Evolutionary conservation across 495 filamentous ascomycete genomes (phyloP).

Genomic region (Xylaria cubensis): DNA sequence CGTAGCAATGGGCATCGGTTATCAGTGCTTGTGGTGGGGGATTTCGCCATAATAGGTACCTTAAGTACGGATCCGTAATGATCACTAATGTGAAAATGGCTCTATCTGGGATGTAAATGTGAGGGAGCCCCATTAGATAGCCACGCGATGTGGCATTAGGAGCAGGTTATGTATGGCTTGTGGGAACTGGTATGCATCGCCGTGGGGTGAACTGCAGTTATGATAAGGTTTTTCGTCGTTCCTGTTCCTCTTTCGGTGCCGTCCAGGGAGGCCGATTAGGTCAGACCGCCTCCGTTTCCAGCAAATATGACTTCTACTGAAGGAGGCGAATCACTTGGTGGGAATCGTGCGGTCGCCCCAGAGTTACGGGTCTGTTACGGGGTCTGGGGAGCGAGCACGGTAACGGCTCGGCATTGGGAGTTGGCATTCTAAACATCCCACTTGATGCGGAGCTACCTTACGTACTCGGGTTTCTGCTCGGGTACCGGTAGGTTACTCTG

Average conservation of each 20-base stretch:
- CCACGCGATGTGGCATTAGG: slow-evolving; percentile 13
- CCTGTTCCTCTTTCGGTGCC: slow-evolving; percentile 1
- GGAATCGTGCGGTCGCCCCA: neutral
- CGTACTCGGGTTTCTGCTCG: neutral
- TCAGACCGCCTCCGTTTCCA: slow-evolving; percentile 22
- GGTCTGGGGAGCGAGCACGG: neutral
- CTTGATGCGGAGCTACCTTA: slow-evolving; percentile 13
- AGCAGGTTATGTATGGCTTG: neutral
- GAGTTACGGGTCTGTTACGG: neutral
- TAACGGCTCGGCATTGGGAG: slow-evolving; percentile 2
- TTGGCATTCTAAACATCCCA: neutral
- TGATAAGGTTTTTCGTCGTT: slow-evolving; percentile 15
- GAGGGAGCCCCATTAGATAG: slow-evolving; percentile 11
- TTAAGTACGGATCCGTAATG: slow-evolving; percentile 7
- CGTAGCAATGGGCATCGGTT: neutral
- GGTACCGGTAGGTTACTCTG: neutral
- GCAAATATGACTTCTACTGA: neutral
- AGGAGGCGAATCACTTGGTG: slow-evolving; percentile 1
- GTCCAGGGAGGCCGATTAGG: slow-evolving; percentile 9
- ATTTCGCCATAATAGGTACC: neutral
- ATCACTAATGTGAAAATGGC: slow-evolving; percentile 9
- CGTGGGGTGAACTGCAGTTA: slow-evolving; percentile 21
- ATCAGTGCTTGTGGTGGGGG: neutral
- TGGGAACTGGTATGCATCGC: slow-evolving; percentile 16
- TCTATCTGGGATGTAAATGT: neutral